Evolutionary conservation across 495 filamentous ascomycete species (phyloP), one percentile per base, ranked within the genome.

Genomic region (Sporormia fimetaria): DNA sequence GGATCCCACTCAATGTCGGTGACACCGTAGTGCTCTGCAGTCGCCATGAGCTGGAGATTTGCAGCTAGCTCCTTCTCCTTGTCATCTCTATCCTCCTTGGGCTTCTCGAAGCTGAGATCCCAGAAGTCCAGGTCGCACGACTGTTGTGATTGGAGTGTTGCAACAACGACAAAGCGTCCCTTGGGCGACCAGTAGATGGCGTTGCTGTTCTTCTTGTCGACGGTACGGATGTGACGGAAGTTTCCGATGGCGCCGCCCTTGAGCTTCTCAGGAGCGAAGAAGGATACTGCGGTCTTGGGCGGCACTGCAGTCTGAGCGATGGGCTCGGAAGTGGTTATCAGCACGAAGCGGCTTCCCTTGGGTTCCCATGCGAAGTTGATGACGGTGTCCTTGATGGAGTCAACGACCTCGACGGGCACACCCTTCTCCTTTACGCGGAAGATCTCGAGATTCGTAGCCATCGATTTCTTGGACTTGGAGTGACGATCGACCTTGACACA

Each of bases 331-430:
- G 81, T 84, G n/a, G 84, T 94, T 63, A 98, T 98, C 57, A 93
- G 74, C 42, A 95, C 88, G 63, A 98, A 98, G 31, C 90, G 77
- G 54, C 92, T 86, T 40, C 90, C 90, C 64, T 93, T 90, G 26
- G 90, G 90, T 57, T 98, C 90, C 90, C 90, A 98, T 5, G 90
- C 83, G 52, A 98, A 98, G 69, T 98, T 98, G 62, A 95, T 88
- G 40, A 98, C 92, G 1, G 86, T 93, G 57, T 94, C 88, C 64
- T 94, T 94, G 59, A 96, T 81, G 25, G 81, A 81, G 58, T 98
- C 90, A 30, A 98, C 84, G 30, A 98, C 90, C 62, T 98, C 90
- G 38, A 98, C 88, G 4, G 90, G 90, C 2, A 98, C 90, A 35
- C 90, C 86, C 71, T 95, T 95, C 64, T 98, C 90, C 45, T 73